A percentile compares a stretch with the other conserved stretches of the same genome.
Conservation (phyloP, 352 stramenopile species). For the Pelagophyceae sp. region DNA sequence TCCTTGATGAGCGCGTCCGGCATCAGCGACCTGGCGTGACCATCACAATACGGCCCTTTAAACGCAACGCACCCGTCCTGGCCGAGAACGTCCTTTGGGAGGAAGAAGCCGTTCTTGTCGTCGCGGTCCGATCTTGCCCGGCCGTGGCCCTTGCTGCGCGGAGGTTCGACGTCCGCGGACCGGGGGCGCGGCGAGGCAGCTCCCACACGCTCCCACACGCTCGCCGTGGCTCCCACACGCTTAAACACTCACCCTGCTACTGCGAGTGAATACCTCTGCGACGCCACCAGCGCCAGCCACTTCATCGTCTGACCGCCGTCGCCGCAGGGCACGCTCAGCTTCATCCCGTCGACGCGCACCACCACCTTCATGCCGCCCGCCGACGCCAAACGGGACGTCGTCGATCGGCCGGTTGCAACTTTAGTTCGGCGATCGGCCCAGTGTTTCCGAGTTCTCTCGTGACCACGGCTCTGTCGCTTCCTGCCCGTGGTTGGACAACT, state of each 20-base stretch:
- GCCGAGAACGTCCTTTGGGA: slow-evolving; percentile 46
- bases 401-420: too few species aligned
- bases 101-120: slow-evolving; percentile 62
- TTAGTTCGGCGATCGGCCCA: too few species aligned
- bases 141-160: too few species aligned
- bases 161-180: not conserved
- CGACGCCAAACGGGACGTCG: too few species aligned
- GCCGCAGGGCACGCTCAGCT: slow-evolving; percentile 62
- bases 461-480: too few species aligned
- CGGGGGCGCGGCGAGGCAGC: too few species aligned
- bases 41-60: not conserved
- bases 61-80: not conserved
- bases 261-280: slow-evolving; percentile 59
- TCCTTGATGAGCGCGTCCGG: not conserved
- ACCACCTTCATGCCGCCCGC: slow-evolving; percentile 26
- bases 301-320: slow-evolving; percentile 62
- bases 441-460: too few species aligned
- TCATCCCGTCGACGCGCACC: slow-evolving; percentile 15
- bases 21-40: not conserved
- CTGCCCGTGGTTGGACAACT: too few species aligned
- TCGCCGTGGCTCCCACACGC: too few species aligned
- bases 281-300: slow-evolving; percentile 64
- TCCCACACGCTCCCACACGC: too few species aligned
- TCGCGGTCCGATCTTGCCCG: slow-evolving; percentile 41
- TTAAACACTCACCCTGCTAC: too few species aligned